Evolutionary conservation across 129 eudicot species (phyloP).

Genomic region (Daucus carota): DH1_v3.0 NC_030384.2:37342501-37343000

Average conservation of each 20-base stretch:
- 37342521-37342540: too few relatives aligned
- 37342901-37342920: constrained; percentile 11
- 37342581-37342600: too few relatives aligned
- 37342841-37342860: constrained; percentile 5
- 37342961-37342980: constrained; percentile 8
- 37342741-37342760: neutral
- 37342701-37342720: constrained; percentile 12
- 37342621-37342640: too few relatives aligned
- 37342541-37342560: too few relatives aligned
- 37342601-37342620: too few relatives aligned
- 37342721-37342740: constrained; percentile 12
- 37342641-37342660: neutral
- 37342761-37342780: neutral
- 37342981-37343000: constrained; percentile 10
- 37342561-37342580: too few relatives aligned
- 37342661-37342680: neutral
- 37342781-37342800: constrained; percentile 8
- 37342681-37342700: neutral
- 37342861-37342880: constrained; percentile 3
- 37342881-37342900: constrained; percentile 5
- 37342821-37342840: constrained; percentile 18
- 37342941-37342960: constrained; percentile 3
- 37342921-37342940: constrained; percentile 9
- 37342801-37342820: constrained; percentile 16
- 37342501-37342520: too few relatives aligned